Evolutionary conservation across 306 rosid genomes (phyloP), one percentile per base, ranked within the genome.

Genomic region (Carpinus fangiana): DNA sequence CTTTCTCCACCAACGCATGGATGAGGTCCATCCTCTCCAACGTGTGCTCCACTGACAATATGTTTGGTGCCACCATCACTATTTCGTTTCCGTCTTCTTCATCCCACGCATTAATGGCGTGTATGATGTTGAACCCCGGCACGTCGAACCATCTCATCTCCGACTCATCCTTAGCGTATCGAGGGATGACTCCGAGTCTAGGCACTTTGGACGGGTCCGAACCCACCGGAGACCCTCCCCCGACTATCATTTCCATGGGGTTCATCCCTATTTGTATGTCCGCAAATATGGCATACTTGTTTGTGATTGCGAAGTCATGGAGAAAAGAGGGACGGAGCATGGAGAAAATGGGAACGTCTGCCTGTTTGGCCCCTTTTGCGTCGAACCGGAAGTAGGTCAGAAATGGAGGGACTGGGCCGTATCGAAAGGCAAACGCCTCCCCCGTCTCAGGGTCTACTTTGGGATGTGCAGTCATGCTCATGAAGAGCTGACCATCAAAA

Each of bases 31-130:
- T 46, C 36, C 97, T 90, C 84, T 95, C 98, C 36, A 95, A 0
- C 0, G 93, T 80, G 87, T 95, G 97, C 72, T 95, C 98, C 21
- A 89, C 80, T 0, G 97, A 92, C 1, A 95, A 78, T 36, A 92
- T 80, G 72, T 95, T 95, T 4, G 98, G 98, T 47, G 98, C 98
- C 60, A 92, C 52, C 26, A 95, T 20, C 1, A 86, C 87, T 13
- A 95, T 78, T 5, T 90, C 81, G 31, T 85, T 71, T 0, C 87
- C 91, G 2, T 81, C 91, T 0, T 88, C 95, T 18, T 90, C 97
- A 1, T 95, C 98, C 98, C 98, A 95, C 1, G 98, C 96, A 82
- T 95, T 95, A 2, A 91, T 84, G 47, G 96, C 90, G 75, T 95
- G 98, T 23, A 95, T 17, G 1, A 82, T 73, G 82, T 95, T 95